Conservation (phyloP, 2,329 filamentous ascomycete species). For the Tolypocladium guangdongense region DNA sequence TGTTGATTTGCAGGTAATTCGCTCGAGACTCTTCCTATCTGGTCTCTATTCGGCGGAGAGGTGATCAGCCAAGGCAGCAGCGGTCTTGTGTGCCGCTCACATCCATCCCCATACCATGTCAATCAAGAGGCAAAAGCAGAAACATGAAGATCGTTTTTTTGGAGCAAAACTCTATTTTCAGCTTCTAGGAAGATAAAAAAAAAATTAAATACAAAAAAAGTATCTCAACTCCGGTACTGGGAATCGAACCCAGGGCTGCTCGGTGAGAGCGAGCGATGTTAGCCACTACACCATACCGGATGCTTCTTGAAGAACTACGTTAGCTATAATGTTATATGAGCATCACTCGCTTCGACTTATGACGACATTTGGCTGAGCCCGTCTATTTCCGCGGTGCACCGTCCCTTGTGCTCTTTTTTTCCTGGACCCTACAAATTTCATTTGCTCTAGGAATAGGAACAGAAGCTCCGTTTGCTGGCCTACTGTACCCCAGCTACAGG, state of each 20-base stretch:
- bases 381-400: not conserved
- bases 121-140: not conserved
- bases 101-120: not conserved
- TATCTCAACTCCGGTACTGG: slow-evolving; percentile 17
- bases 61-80: not conserved
- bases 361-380: too few species aligned
- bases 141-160: too few species aligned
- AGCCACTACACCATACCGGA: slow-evolving; percentile 26
- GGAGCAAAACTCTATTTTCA: not conserved
- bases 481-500: not conserved
- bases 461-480: not conserved
- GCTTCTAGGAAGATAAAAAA: not conserved
- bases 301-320: slow-evolving; percentile 1
- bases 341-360: not conserved
- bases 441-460: too few species aligned
- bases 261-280: slow-evolving; percentile 26
- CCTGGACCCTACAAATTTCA: not conserved
- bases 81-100: not conserved
- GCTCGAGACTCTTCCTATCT: not conserved
- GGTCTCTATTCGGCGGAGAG: not conserved
- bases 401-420: not conserved
- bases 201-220: slow-evolving; percentile 2
- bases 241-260: slow-evolving; percentile 25
- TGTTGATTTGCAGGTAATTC: not conserved
- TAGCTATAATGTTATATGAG: not conserved